Base-by-base conservation (phyloP, 306 rosid species). In the Chamaecrista fasciculata region DNA sequence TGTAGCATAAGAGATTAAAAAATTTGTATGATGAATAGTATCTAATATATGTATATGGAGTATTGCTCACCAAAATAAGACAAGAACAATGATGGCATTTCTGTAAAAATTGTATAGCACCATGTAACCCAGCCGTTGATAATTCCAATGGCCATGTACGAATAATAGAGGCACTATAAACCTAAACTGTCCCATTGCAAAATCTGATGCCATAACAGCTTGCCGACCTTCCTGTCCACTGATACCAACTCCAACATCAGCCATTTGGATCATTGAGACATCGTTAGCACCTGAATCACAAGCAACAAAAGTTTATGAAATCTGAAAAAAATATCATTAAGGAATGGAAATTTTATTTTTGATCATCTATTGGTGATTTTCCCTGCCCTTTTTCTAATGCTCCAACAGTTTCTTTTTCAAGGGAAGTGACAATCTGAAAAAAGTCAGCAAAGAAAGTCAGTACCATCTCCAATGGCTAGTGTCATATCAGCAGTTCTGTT, bases 181-280 rank as follows among this genome's bases (percentile, higher is more conserved):
- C 74, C 92, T 79, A 67, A 94, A 94, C 71, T 94, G 99, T 16
- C 97, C 99, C 96, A 94, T 88, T 37, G 99, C 89, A 78, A 88
- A 94, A 85, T 94, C 99, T 2, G 99, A 94, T 26, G 99, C 83
- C 99, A 94, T 94, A 34, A 94, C 99, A 51, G 99, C 99, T 85
- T 94, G 97, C 44, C 99, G 81, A 72, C 99, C 99, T 76, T 94
- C 99, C 69, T 91, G 95, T 70, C 99, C 99, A 74, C 99, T 94
- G 69, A 94, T 94, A 36, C 99, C 99, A 28, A 94, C 92, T 58
- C 99, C 99, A 60, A 94, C 96, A 81, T 91, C 97, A 81, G 99
- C 99, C 97, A 83, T 94, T 86, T 94, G 97, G 72, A 94, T 94
- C 98, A 94, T 94, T 19, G 98, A 90, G 66, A 90, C 99, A 42